These are phyloP conservation scores for Malus orientalis DNA, from an alignment of 306 rosid species.

Conservation along the genomic window DNA sequence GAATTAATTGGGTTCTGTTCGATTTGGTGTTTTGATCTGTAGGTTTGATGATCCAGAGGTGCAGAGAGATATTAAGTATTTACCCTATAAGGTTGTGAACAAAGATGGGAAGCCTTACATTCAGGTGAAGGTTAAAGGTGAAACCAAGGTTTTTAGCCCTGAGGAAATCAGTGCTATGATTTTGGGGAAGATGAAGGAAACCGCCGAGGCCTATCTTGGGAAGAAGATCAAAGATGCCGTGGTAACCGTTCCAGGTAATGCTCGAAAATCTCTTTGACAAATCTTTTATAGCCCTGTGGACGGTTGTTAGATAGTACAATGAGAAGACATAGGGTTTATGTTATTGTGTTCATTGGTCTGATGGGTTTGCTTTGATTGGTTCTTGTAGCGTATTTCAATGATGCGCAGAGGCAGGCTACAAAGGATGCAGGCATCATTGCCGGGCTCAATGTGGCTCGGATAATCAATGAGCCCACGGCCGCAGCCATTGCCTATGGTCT, in stretches of 20 bases:
- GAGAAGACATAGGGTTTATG: not conserved
- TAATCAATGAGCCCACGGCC: conserved; percentile 48
- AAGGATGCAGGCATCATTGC: conserved; percentile 47
- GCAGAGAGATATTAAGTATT: conserved; percentile 41
- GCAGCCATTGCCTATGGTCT: conserved; percentile 50
- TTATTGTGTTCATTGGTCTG: not conserved
- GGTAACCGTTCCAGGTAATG: conserved; percentile 48
- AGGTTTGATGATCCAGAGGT: conserved; percentile 52
- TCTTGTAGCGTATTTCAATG: conserved; percentile 47
- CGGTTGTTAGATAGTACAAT: not conserved
- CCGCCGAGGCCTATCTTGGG: conserved; percentile 47
- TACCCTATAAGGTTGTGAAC: conserved; percentile 45
- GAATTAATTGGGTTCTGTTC: not conserved
- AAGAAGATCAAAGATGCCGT: conserved; percentile 43
- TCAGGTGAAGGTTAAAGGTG: conserved; percentile 47
- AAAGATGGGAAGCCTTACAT: conserved; percentile 50
- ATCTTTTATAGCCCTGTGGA: not conserved
- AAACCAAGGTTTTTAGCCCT: conserved; percentile 47
- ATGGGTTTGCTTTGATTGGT: not conserved
- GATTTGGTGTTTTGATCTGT: not conserved
- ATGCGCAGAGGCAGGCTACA: conserved; percentile 50
- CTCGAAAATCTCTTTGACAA: not conserved
- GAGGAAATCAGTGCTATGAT: conserved; percentile 58
- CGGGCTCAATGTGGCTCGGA: conserved; percentile 39
- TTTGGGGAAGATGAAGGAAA: conserved; percentile 44